These are phyloP conservation scores for Rubroshorea leprosula DNA, from an alignment of 345 rosid species.

Conservation along the genomic window DNA sequence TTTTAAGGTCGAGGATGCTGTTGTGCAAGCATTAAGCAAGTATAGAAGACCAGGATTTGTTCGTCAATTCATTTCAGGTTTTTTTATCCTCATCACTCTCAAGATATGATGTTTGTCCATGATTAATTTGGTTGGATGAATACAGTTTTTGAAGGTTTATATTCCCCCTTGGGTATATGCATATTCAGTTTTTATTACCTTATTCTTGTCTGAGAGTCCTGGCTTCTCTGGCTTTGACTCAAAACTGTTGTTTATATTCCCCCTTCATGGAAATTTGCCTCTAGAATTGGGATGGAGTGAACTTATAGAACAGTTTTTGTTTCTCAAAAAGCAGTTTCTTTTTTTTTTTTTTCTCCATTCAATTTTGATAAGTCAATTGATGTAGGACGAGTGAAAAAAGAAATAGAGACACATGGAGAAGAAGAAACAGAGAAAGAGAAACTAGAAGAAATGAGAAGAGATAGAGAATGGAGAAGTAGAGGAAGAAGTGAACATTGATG, in stretches of 20 bases:
- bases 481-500: no score
- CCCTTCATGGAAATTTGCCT: not conserved
- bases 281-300: not conserved
- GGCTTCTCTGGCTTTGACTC: not conserved
- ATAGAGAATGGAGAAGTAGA: no score
- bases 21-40: constrained; percentile 60
- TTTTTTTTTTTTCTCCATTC: not conserved
- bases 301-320: not conserved
- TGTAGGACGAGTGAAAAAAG: not conserved
- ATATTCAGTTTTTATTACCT: not conserved
- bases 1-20: constrained; percentile 86
- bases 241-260: not conserved
- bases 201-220: not conserved
- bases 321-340: no score
- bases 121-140: not conserved
- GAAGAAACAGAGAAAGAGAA: no score
- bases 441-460: no score
- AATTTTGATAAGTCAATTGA: not conserved
- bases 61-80: constrained; percentile 48
- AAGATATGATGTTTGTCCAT: not conserved
- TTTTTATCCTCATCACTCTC: constrained; percentile 7
- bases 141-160: not conserved
- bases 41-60: constrained; percentile 51
- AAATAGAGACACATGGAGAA: not conserved
- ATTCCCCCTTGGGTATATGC: not conserved